A percentile compares a stretch with the other conserved stretches of the same genome.
phyloP scores from a whole-genome alignment of 768 basidiomycete species.

The Xerocomus brunneocitrinus region DNA sequence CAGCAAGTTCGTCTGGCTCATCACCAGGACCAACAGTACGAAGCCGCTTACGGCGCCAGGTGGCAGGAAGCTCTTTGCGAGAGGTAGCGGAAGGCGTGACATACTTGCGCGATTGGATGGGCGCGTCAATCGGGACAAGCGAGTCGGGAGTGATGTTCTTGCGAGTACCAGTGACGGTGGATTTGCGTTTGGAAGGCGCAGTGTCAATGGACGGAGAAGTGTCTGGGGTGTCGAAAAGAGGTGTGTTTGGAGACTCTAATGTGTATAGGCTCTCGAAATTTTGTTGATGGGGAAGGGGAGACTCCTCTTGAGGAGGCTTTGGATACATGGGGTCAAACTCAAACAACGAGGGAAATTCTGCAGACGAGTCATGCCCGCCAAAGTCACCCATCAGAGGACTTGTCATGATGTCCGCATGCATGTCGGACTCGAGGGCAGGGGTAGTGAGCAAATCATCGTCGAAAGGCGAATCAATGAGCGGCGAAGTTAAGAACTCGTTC shows the following conservation, averaged over 20 bases:
- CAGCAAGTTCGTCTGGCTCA: conserved; percentile 40
- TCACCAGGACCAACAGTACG: conserved; percentile 44
- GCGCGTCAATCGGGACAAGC: conserved; percentile 70
- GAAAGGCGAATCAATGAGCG: conserved; percentile 43
- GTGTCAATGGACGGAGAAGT: conserved; percentile 25
- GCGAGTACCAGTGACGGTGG: conserved; percentile 60
- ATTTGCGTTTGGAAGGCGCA: conserved; percentile 26
- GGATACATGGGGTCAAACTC: conserved; percentile 18
- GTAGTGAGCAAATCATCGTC: conserved; percentile 44
- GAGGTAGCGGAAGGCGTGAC: conserved; percentile 69
- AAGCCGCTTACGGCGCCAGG: conserved; percentile 61
- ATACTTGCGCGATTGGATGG: conserved; percentile 77
- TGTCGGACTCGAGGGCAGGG: conserved; percentile 36
- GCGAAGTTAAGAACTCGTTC: conserved; percentile 44
- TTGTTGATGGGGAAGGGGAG: conserved; percentile 11
- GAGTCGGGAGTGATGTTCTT: conserved; percentile 61
- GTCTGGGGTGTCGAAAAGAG: conserved; percentile 39
- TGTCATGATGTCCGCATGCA: conserved; percentile 37
- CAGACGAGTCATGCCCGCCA: conserved; percentile 28
- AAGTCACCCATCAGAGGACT: conserved; percentile 39
- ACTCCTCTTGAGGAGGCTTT: conserved; percentile 12
- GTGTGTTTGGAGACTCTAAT: conserved; percentile 48
- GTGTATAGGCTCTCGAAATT: conserved; percentile 39
- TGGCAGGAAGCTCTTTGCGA: conserved; percentile 70
- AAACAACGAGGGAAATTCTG: conserved; percentile 33